Percentiles rank a stretch among this genome's conserved stretches.
Evolutionary conservation across 139 green algal genomes (phyloP).

Genomic region (Pleodorina starrii): DNA sequence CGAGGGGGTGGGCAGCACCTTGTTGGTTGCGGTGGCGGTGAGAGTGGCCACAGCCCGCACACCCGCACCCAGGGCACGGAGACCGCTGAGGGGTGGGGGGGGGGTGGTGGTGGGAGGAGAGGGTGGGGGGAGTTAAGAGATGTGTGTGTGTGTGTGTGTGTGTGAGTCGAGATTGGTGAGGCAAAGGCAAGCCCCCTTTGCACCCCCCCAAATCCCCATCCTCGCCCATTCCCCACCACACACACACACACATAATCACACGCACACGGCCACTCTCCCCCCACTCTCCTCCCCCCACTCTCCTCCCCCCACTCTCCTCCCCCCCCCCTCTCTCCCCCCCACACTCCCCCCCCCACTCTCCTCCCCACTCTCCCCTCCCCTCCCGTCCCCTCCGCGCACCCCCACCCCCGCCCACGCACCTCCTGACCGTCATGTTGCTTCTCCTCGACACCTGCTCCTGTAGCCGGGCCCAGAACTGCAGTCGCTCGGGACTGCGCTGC

Average conservation of each 20-base stretch:
- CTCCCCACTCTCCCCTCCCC: no score
- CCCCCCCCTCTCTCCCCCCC: no score
- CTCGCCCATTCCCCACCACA: no score
- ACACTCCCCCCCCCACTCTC: no score
- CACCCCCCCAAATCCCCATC: no score
- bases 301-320: no score
- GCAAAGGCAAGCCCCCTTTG: no score
- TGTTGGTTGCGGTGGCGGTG: neutral
- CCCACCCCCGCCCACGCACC: neutral
- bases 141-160: no score
- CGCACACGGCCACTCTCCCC: no score
- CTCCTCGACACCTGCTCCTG: neutral
- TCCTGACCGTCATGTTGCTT: neutral
- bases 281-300: no score
- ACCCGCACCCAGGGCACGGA: neutral
- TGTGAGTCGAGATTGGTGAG: no score
- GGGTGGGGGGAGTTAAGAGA: neutral
- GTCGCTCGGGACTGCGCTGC: slow-evolving; percentile 10
- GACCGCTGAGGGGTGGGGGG: neutral
- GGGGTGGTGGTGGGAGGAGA: neutral
- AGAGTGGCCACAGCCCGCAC: slow-evolving; percentile 24
- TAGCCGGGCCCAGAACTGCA: slow-evolving; percentile 19
- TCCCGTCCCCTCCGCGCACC: neutral
- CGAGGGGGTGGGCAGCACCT: slow-evolving; percentile 6
- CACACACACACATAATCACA: no score